Evolutionary conservation across 2,329 filamentous ascomycete genomes (phyloP), one percentile per base, ranked within the genome.

Genomic region (Apiospora sp.): DNA sequence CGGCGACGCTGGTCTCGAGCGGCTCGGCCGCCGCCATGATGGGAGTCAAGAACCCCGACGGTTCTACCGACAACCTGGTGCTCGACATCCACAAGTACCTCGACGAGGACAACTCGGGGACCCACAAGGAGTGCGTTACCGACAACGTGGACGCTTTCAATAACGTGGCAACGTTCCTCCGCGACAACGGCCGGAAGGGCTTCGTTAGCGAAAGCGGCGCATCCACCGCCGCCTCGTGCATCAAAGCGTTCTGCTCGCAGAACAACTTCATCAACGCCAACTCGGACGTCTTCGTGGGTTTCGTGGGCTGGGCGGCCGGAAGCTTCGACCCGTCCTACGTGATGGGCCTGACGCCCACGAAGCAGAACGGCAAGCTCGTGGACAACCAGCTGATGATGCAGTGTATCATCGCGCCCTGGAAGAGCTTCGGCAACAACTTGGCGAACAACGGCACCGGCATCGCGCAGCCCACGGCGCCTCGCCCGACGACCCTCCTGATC

Each of bases 41-140:
- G 24, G 84, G 80, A 3, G 84, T 92, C 43, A 88, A 82, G 68
- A 92, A 92, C 77, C 88, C 86, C 0, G 89, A 92, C 75, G 88
- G 88, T 1, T 83, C 81, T n/a, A 89, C 83, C 1, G 85, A 87
- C 70, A 86, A 86, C 70, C 81, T 92, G n/a, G 80, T 90, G 14
- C 83, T 91, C 43, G 89, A 91, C 74, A 82, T 91, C 14, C 89
- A 91, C 81, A 87, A 90, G 79, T 91, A 91, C 77, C 84, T 91
- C 4, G 89, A 91, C 75, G 82, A 81, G 27, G 87, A 90, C 81
- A 87, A 88, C 80, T 87, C 86, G 10, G 90, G 89, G 49, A 87
- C 86, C 0, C 81, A 87, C 74, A 75, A 80, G 4, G 82, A 86
- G 71, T 91, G 89, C 79, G 85, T 85, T 1, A 88, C 85, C 3